A percentile compares a stretch with the other conserved stretches of the same genome.
Evolutionary conservation across 257 asterid species (phyloP).

Genomic region (Nicotiana undulata): DNA sequence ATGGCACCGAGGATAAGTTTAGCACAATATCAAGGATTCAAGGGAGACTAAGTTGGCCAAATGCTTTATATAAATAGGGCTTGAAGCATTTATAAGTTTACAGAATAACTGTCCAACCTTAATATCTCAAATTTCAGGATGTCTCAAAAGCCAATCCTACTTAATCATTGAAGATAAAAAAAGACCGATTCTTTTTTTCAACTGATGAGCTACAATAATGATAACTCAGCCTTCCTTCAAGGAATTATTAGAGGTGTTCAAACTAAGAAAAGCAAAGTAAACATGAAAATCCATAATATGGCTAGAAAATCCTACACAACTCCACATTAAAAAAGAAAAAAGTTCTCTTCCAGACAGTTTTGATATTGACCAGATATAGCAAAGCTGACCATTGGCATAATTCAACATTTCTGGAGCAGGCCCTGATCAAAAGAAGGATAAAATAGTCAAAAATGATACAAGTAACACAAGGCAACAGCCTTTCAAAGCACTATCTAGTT

Average conservation of each 20-base stretch:
- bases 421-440: constrained; percentile 2
- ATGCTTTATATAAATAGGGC: not conserved
- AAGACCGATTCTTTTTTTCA: not conserved
- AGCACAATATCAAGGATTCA: not conserved
- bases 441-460: not conserved
- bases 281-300: not conserved
- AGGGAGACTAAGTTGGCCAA: not conserved
- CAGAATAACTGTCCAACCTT: not conserved
- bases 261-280: not conserved
- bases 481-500: not conserved
- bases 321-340: not conserved
- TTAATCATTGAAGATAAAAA: not conserved
- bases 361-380: not conserved
- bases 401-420: not conserved
- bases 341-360: not conserved
- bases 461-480: not conserved
- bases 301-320: not conserved
- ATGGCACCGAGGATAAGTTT: not conserved
- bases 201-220: not conserved
- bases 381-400: not conserved
- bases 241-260: not conserved
- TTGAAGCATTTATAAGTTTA: not conserved
- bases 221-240: not conserved
- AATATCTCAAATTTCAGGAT: not conserved
- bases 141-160: constrained; percentile 1